phyloP scores from a whole-genome alignment of 805 yeast species.

The Ogataea neopini region DNA sequence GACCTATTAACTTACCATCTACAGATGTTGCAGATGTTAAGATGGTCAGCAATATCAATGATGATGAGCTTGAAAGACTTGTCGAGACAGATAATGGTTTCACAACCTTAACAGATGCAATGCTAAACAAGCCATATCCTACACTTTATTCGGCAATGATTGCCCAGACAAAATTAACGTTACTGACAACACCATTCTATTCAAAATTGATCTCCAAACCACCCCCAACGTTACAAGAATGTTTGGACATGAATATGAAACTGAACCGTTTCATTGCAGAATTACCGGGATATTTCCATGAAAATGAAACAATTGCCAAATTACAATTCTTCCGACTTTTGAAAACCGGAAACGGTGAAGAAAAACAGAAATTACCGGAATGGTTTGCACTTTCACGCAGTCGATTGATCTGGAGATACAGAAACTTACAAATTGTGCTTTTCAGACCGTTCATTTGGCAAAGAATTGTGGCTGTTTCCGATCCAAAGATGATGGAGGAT shows the following conservation, averaged over 20 bases:
- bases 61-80: slow-evolving; percentile 37
- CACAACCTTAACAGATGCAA: slow-evolving; percentile 16
- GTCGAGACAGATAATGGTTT: slow-evolving; percentile 24
- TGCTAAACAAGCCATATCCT: slow-evolving; percentile 41
- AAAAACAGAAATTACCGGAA: slow-evolving; percentile 35
- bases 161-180: slow-evolving; percentile 52
- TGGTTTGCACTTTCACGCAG: slow-evolving; percentile 58
- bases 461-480: slow-evolving; percentile 42
- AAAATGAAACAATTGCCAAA: slow-evolving; percentile 36
- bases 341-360: slow-evolving; percentile 22
- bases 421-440: slow-evolving; percentile 54
- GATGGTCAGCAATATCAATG: slow-evolving; percentile 52
- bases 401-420: slow-evolving; percentile 59
- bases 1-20: slow-evolving; percentile 58
- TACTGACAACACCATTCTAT: slow-evolving; percentile 49
- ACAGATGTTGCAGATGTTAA: slow-evolving; percentile 48
- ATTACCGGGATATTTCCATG: slow-evolving; percentile 51
- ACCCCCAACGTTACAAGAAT: slow-evolving; percentile 49
- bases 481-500: slow-evolving; percentile 34
- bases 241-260: slow-evolving; percentile 46
- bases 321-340: slow-evolving; percentile 26
- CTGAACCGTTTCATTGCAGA: slow-evolving; percentile 42
- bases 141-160: slow-evolving; percentile 61
- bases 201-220: slow-evolving; percentile 48
- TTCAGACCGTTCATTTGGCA: slow-evolving; percentile 60